Evolutionary conservation across 2,329 filamentous ascomycete species (phyloP), one percentile per base, ranked within the genome.

Genomic region (Dothidotthia symphoricarpi): DNA sequence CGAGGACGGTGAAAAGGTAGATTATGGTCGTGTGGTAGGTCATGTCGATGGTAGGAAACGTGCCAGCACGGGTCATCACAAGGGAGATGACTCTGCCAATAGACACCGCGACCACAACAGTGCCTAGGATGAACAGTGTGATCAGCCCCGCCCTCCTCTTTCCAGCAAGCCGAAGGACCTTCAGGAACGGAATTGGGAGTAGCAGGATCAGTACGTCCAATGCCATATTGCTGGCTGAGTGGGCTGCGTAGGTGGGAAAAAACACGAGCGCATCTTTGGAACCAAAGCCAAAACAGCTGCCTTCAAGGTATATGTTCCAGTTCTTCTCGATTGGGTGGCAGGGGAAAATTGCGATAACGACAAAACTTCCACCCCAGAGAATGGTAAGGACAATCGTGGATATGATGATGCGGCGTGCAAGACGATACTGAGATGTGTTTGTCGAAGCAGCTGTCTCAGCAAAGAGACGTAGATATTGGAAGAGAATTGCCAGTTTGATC

Each of bases 381-480:
- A 51, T 16, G 14, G 48, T 47, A 6, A 64, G 10, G 4, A 42
- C 37, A 30, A 66, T 53, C 15, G 63, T 32, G 13, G 24, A 22
- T 34, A 50, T 47, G 11, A 50, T 53, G 3, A 59, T 16, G 14
- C 37, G 42, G 3, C 49, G 46, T 2, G 61, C 56, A 5, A 50
- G 24, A 1, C 38, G 42, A 26, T 49, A 52, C 12, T 36, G 38
- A 2, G 34, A 4, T 2, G 41, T 40, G n/a, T 28, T 19, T 2
- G 39, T 47, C 8, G 41, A 45, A 1, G 44, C 34, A 8, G 53
- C 38, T 12, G 51, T 40, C 35, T 54, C 51, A 10, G 54, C 48
- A 42, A 66, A 67, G 7, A 68, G 49, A 10, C 65, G 63, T 12
- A 61, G 53, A 28, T 66, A 68, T 36, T 68, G 65, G 26, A 64